Conservation (phyloP, 192 early-diverging fungal genomes). For the Linnemannia schmuckeri region DNA sequence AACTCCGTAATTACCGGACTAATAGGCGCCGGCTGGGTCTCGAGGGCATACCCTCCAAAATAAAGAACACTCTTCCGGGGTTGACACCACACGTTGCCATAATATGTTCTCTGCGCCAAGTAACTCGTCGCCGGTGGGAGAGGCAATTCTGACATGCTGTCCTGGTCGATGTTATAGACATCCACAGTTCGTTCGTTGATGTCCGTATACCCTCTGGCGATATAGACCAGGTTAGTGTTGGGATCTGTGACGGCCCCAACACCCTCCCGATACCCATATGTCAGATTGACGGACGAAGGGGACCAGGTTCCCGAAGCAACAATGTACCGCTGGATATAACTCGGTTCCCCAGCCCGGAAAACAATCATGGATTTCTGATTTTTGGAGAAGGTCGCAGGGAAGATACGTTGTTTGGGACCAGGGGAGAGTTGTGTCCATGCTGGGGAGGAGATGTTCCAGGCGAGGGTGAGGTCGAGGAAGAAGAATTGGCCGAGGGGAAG, state of each 20-base stretch:
- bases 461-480: conserved; percentile 21
- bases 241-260: conserved; percentile 31
- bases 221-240: conserved; percentile 21
- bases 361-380: conserved; percentile 35
- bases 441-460: conserved; percentile 16
- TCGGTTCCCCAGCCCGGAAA: conserved; percentile 8
- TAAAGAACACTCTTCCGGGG: conserved; percentile 35
- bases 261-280: conserved; percentile 5
- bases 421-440: conserved; percentile 26
- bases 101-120: conserved; percentile 25
- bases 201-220: conserved; percentile 29
- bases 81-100: conserved; percentile 18
- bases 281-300: neutral
- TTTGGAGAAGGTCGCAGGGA: conserved; percentile 24
- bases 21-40: neutral
- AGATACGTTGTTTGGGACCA: conserved; percentile 21
- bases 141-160: neutral
- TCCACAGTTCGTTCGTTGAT: conserved; percentile 3
- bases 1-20: conserved; percentile 27
- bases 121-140: neutral
- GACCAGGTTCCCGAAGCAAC: conserved; percentile 16
- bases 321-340: conserved; percentile 17
- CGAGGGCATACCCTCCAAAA: conserved; percentile 39
- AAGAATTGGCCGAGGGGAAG: conserved; percentile 21
- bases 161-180: conserved; percentile 19